Evolutionary conservation across 805 yeast genomes (phyloP), one percentile per base, ranked within the genome.

Genomic region (Candida argentea): DNA sequence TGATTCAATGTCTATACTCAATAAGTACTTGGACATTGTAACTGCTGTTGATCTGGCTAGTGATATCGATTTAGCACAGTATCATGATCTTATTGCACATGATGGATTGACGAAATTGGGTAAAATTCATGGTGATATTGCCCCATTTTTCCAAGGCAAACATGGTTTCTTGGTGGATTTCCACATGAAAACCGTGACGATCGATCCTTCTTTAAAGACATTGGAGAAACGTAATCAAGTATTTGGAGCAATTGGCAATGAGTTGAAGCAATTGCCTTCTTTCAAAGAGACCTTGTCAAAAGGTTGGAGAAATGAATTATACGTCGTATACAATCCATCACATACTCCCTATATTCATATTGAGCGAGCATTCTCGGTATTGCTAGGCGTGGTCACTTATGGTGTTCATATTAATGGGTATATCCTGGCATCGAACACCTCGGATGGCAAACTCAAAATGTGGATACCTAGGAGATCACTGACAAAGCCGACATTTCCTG

Each of bases 361-460:
- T 4, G 98, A 91, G 50, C 63, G 98, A 23, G 77, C 95, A 0
- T 72, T 84, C 32, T 72, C 93, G 9, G 80, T 83, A 1, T 52
- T 85, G 9, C 46, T 89, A 23, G 98, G 98, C 0, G 79, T 91
- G 7, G 75, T 81, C 1, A 84, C 94, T 34, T 86, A 85, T 50
- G 98, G 98, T 1, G 77, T 78, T 4, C 97, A 91, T 49, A 63
- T 87, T 16, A 81, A 73, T 39, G 97, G 96, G 2, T 91, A 73
- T 41, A 61, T 79, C 1, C 65, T 72, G 0, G 65, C 72, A 3
- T 37, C 47, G 0, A 32, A 48, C 18, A 43, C 69, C 4, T 13
- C 33, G 3, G 53, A 60, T 22, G 66, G 67, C 1, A 54, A 59
- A 19, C 36, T 68, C 18, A 67, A 70, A 41, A 42, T 80, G 33